phyloP scores from a whole-genome alignment of 208 protist species.

The Angomonas deanei region DNA sequence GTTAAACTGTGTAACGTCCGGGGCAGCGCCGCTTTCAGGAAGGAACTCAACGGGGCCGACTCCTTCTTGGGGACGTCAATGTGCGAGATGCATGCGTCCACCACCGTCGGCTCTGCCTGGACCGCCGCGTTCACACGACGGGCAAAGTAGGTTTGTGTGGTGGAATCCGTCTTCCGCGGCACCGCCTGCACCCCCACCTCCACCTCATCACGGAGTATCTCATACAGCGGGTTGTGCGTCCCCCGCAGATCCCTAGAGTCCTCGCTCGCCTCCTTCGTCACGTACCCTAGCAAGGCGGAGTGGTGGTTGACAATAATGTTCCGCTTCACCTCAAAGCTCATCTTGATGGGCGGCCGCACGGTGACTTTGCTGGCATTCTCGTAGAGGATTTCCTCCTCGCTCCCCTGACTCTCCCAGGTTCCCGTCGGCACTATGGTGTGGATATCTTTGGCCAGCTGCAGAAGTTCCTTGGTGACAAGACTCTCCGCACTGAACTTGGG shows the following conservation, averaged over 20 bases:
- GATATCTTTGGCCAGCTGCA: constrained; percentile 45
- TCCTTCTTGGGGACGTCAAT: constrained; percentile 47
- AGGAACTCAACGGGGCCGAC: constrained; percentile 48
- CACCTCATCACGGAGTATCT: constrained; percentile 59
- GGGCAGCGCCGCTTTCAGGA: constrained; percentile 74
- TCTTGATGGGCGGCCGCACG: constrained; percentile 48
- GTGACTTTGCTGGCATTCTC: constrained; percentile 44
- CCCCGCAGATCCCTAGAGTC: constrained; percentile 80
- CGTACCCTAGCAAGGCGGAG: constrained; percentile 37
- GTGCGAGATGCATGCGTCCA: constrained; percentile 76
- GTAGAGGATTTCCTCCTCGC: constrained; percentile 69
- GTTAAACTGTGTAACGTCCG: constrained; percentile 77
- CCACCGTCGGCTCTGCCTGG: constrained; percentile 74
- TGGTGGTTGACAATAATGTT: constrained; percentile 57
- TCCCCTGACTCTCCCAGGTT: constrained; percentile 71
- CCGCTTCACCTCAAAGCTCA: constrained; percentile 65
- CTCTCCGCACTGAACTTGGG: not conserved
- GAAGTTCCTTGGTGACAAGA: constrained; percentile 57
- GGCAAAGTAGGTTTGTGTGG: constrained; percentile 73
- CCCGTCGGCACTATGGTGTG: constrained; percentile 61
- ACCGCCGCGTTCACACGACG: constrained; percentile 70
- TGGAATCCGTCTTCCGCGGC: constrained; percentile 7
- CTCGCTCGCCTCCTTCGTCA: constrained; percentile 85
- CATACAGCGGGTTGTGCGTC: constrained; percentile 54
- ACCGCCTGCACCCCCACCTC: constrained; percentile 81